Base-by-base conservation (phyloP, 257 asterid species). In the Lycium ferocissimum region DNA sequence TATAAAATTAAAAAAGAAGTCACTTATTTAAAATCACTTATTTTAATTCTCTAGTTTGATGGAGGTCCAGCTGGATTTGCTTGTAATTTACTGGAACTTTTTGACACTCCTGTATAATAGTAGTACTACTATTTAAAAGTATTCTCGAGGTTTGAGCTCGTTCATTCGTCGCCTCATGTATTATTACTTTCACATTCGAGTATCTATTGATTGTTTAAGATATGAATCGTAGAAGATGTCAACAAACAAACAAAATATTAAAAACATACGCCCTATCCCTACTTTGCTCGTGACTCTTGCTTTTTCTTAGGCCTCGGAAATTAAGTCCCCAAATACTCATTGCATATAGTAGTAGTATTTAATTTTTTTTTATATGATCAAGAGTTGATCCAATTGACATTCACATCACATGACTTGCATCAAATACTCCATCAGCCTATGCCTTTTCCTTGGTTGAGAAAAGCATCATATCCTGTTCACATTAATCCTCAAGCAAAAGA, bases 221-320 rank as follows among this genome's bases (percentile, higher is more conserved):
- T 67, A 33, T 3, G 35, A 13, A 35, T 37, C 15, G 7, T 0
- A 13, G 14, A 66, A 66, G 2, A 66, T 7, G 11, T 35, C 45
- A 66, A 33, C 73, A 66, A 66, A 33, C 45, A 66, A 33, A 66
- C 73, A 33, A 33, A 66, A 5, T 12, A 43, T 12, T 2, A 13
- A 66, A n/a, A 72, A n/a, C 5, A 43, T n/a, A 40, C 7, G 14
- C 35, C 33, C 33, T 18, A 40, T 2, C 10, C 15, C 37, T 18
- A n/a, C 80, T 43, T 45, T 17, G 17, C 80, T 40, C 56, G 56
- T 71, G 56, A 71, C 56, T 40, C 56, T 72, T 72, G 17, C 10
- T n/a, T 72, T 43, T 71, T n/a, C 79, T 40, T 71, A 38, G 78
- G 14, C 53, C 56, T 71, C 20, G 56, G 53, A 43, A 72, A 72